Percentiles rank a stretch among this genome's conserved stretches.
phyloP scores from a whole-genome alignment of 106 monocot species.

The Acanthochlamys bracteata region DNA sequence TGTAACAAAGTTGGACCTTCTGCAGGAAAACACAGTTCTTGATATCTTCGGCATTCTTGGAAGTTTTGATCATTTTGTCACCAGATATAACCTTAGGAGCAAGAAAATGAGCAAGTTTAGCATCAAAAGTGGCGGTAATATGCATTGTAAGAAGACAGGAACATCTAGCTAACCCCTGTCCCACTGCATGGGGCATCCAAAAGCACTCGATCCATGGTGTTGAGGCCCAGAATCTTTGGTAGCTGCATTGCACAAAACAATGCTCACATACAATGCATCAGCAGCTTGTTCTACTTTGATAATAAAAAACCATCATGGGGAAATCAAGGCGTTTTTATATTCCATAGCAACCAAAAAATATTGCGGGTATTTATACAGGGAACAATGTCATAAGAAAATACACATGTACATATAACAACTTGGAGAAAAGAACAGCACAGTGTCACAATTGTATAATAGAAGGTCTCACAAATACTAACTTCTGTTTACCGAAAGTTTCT shows the following conservation, averaged over 20 bases:
- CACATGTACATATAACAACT: too few relatives aligned
- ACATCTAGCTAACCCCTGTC: slow-evolving; percentile 65
- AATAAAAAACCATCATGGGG: too few relatives aligned
- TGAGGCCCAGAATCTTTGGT: slow-evolving; percentile 64
- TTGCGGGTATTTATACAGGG: too few relatives aligned
- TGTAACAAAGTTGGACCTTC: slow-evolving; percentile 46
- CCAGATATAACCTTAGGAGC: slow-evolving; percentile 70
- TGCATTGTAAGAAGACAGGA: background rate
- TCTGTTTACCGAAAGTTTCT: too few relatives aligned
- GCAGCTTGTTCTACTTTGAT: too few relatives aligned
- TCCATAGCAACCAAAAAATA: too few relatives aligned
- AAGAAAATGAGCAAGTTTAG: slow-evolving; percentile 5
- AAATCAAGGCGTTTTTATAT: too few relatives aligned
- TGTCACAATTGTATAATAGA: too few relatives aligned
- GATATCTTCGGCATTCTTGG: slow-evolving; percentile 77
- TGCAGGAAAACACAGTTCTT: slow-evolving; percentile 82
- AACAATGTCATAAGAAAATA: too few relatives aligned
- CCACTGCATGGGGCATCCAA: slow-evolving; percentile 98
- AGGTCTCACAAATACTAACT: too few relatives aligned
- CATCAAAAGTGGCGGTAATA: slow-evolving; percentile 1
- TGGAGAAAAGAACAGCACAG: too few relatives aligned
- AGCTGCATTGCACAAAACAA: slow-evolving; percentile 33
- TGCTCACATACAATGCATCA: too few relatives aligned
- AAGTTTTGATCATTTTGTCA: slow-evolving; percentile 64
- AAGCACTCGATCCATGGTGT: slow-evolving; percentile 93